Conservation (phyloP, 257 asterid species). For the Nicotiana tabacum region DNA sequence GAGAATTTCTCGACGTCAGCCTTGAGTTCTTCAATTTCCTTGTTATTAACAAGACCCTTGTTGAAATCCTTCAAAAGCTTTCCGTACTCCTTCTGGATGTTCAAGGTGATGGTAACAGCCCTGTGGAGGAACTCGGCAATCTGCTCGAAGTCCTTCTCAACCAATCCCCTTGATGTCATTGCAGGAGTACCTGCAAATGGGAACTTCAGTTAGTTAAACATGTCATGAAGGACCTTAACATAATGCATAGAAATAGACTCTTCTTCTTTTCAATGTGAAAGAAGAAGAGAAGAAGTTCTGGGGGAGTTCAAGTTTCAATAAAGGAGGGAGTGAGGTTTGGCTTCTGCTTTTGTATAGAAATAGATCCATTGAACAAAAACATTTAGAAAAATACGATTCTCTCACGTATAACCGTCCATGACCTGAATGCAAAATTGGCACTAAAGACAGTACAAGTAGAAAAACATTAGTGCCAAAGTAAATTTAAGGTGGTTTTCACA, state of each 20-base stretch:
- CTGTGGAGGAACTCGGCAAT: conserved; percentile 92
- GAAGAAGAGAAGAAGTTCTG: too few species aligned
- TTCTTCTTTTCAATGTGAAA: too few species aligned
- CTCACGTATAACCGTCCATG: neutral
- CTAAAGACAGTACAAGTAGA: neutral
- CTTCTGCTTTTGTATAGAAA: too few species aligned
- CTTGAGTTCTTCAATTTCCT: conserved; percentile 86
- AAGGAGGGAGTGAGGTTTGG: too few species aligned
- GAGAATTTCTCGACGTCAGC: conserved; percentile 88
- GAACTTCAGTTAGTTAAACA: neutral
- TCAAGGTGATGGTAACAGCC: conserved; percentile 72
- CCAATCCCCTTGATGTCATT: conserved; percentile 96
- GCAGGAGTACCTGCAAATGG: conserved; percentile 77
- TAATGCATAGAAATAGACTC: too few species aligned
- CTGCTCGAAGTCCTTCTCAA: conserved; percentile 96
- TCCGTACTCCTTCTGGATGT: conserved; percentile 87
- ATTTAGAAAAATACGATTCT: neutral
- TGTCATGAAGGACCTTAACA: too few species aligned
- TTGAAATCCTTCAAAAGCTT: conserved; percentile 93
- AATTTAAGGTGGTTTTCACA: neutral
- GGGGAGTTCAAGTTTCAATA: too few species aligned
- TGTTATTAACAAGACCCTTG: conserved; percentile 87
- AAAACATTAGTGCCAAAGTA: neutral
- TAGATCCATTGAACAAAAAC: neutral
- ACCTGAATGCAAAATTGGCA: neutral